These are phyloP conservation scores for Hyphopichia fennica DNA, from an alignment of 1,139 yeast species.

Conservation along the genomic window DNA sequence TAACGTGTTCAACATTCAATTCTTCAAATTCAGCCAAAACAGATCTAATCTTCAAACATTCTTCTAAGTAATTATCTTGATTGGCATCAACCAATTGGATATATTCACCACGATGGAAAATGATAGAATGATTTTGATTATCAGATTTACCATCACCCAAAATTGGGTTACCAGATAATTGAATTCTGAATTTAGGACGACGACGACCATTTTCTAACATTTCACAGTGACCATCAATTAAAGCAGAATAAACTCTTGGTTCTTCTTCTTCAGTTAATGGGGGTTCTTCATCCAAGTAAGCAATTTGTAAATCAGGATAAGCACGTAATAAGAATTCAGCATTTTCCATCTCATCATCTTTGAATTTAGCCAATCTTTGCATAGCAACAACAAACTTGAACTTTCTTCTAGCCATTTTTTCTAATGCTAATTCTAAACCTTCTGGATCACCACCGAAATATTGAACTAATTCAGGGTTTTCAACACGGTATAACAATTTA, in stretches of 20 bases:
- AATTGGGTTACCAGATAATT: constrained; percentile 97
- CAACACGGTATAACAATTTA: constrained; percentile 95
- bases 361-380: constrained; percentile 97
- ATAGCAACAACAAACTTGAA: constrained; percentile 95
- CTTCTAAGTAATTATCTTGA: constrained; percentile 97
- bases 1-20: constrained; percentile 80
- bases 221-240: constrained; percentile 98
- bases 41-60: constrained; percentile 95
- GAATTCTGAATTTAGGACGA: constrained; percentile 97
- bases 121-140: constrained; percentile 95
- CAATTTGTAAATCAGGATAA: constrained; percentile 97
- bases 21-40: constrained; percentile 98
- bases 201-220: constrained; percentile 97
- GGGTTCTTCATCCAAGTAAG: constrained; percentile 93
- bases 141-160: constrained; percentile 99
- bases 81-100: constrained; percentile 97
- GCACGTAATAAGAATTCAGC: constrained; percentile 98
- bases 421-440: constrained; percentile 90
- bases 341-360: constrained; percentile 96
- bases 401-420: constrained; percentile 99
- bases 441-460: constrained; percentile 99
- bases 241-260: constrained; percentile 93
- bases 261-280: constrained; percentile 93
- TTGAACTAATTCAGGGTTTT: constrained; percentile 97
- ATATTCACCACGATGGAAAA: constrained; percentile 98